Percentiles rank a stretch among this genome's conserved stretches.
Conservation (phyloP, 805 yeast genomes). For the Lipomyces sp. region DNA sequence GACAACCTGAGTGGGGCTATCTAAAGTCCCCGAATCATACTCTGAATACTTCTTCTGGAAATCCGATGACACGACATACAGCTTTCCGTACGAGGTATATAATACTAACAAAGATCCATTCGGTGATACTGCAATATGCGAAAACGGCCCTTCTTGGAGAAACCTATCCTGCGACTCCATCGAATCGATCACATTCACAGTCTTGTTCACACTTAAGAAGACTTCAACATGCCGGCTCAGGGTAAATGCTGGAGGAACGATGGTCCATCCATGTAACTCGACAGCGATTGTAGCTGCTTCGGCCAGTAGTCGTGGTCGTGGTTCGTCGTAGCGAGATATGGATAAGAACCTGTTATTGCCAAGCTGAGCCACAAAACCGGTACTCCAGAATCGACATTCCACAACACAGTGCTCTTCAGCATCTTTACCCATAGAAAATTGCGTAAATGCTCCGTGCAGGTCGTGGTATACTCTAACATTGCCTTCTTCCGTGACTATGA, state of each 20-base stretch:
- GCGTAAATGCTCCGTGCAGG: conserved; percentile 64
- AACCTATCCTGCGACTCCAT: conserved; percentile 40
- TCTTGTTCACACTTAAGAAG: conserved; percentile 29
- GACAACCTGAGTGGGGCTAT: conserved; percentile 46
- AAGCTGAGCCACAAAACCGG: conserved; percentile 47
- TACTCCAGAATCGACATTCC: conserved; percentile 42
- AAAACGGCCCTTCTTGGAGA: conserved; percentile 51
- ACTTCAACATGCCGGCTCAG: conserved; percentile 36
- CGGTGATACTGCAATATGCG: conserved; percentile 48
- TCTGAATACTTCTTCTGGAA: conserved; percentile 47
- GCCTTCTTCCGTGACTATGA: conserved; percentile 54
- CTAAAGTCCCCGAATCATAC: conserved; percentile 42
- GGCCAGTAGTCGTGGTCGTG: conserved; percentile 30
- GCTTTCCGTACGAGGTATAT: conserved; percentile 43
- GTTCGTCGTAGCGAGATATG: conserved; percentile 43
- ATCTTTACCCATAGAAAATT: conserved; percentile 43
- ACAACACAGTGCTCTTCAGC: conserved; percentile 38
- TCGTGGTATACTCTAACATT: conserved; percentile 58
- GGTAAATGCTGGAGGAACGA: conserved; percentile 33
- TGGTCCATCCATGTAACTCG: conserved; percentile 35
- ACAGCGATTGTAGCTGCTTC: conserved; percentile 12
- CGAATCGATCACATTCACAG: conserved; percentile 31
- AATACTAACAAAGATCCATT: conserved; percentile 55
- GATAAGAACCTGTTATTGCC: conserved; percentile 44
- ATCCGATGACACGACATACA: conserved; percentile 51